Evolutionary conservation across 1,284 basidiomycete genomes (phyloP).

Genomic region (Trichosporon sp.): DNA sequence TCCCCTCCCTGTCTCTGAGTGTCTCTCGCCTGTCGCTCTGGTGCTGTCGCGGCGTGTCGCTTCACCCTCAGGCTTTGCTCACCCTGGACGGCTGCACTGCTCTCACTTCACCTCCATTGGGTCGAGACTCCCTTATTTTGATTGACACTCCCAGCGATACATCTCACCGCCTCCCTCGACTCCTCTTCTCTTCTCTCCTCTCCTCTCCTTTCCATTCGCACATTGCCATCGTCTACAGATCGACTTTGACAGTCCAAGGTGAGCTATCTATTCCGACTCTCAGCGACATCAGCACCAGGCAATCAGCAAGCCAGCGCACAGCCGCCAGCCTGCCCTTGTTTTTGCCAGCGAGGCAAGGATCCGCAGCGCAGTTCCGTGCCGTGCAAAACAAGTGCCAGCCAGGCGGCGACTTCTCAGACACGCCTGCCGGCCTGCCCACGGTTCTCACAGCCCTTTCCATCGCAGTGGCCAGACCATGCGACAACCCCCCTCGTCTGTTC

Average conservation of each 20-base stretch:
- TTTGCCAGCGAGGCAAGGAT: neutral
- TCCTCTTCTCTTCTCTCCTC: neutral
- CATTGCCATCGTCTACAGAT: neutral
- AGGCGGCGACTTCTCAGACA: neutral
- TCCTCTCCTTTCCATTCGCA: neutral
- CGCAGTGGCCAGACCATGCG: neutral
- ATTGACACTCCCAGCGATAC: neutral
- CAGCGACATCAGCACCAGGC: no score
- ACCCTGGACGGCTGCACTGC: neutral
- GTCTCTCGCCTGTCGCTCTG: neutral
- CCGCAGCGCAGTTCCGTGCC: no score
- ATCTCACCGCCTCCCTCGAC: neutral
- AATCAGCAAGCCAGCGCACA: no score
- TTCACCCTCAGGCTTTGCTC: neutral
- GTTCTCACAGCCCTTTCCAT: neutral
- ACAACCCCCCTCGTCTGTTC: neutral
- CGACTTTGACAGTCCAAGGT: neutral
- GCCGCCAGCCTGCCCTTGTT: no score
- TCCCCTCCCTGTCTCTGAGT: neutral
- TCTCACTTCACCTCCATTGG: neutral
- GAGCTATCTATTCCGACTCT: no score
- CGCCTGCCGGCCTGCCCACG: no score
- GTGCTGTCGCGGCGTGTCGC: neutral
- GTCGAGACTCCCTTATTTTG: neutral
- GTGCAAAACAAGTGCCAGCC: no score